Evolutionary conservation across 768 basidiomycete species (phyloP).

Genomic region (Boletus bicolor): DNA sequence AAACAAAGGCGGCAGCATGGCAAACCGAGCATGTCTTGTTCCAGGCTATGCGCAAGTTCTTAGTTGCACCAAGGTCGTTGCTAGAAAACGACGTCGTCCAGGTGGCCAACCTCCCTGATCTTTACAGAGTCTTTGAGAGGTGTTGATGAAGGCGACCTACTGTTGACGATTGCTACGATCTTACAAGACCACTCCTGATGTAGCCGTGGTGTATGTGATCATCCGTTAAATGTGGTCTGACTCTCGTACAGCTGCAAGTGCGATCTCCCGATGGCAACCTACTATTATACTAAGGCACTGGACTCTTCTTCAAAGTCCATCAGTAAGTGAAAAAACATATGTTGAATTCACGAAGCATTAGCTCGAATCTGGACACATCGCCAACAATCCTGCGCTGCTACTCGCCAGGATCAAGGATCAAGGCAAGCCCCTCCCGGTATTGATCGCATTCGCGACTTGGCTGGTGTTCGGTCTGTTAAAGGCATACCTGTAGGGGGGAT

Average conservation of each 20-base stretch:
- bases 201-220: background rate
- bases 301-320: background rate
- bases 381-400: background rate
- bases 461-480: constrained; percentile 77
- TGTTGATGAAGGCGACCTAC: constrained; percentile 47
- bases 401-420: constrained; percentile 32
- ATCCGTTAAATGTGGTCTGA: background rate
- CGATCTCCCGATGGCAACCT: background rate
- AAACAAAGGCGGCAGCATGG: constrained; percentile 65
- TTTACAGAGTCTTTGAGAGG: constrained; percentile 93
- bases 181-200: background rate
- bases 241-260: background rate
- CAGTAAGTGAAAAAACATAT: background rate
- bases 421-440: constrained; percentile 59
- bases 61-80: constrained; percentile 62
- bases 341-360: background rate
- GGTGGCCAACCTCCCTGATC: constrained; percentile 83
- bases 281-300: background rate
- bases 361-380: too few relatives aligned
- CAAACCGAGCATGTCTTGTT: constrained; percentile 91
- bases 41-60: constrained; percentile 77
- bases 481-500: constrained; percentile 51
- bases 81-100: constrained; percentile 77
- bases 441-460: constrained; percentile 73
- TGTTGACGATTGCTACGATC: constrained; percentile 1